Conservation (phyloP, 2,329 filamentous ascomycete species). For the Colletotrichum lupini region DNA sequence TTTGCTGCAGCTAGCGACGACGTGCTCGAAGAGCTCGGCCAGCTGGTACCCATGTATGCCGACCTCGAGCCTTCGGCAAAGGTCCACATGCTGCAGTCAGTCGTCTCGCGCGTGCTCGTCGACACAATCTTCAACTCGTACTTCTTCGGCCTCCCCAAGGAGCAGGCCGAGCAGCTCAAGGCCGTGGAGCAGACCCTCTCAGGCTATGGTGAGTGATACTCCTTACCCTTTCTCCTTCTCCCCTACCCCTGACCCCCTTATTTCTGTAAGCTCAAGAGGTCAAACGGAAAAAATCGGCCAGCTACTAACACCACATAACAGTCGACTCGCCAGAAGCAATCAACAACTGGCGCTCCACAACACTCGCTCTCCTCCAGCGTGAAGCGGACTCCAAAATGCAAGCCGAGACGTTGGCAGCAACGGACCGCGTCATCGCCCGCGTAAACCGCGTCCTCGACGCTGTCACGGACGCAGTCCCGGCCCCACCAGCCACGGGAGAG, state of each 20-base stretch:
- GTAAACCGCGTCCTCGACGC: conserved; percentile 62
- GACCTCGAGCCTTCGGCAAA: conserved; percentile 65
- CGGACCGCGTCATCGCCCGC: conserved; percentile 55
- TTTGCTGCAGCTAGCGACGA: conserved; percentile 53
- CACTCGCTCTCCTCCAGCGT: conserved; percentile 68
- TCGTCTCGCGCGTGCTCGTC: conserved; percentile 69
- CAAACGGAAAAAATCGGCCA: neutral
- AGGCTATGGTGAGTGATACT: conserved; percentile 38
- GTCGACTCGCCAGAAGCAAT: conserved; percentile 62
- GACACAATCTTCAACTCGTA: conserved; percentile 71
- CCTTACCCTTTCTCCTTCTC: neutral
- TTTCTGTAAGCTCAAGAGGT: neutral
- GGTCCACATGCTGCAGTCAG: conserved; percentile 71
- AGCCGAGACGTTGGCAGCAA: conserved; percentile 54
- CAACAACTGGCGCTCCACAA: conserved; percentile 76
- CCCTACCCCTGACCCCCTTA: neutral
- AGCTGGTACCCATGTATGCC: conserved; percentile 68
- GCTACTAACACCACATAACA: conserved; percentile 17
- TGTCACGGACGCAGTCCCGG: conserved; percentile 53
- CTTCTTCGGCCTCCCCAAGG: conserved; percentile 69
- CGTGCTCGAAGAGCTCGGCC: conserved; percentile 54
- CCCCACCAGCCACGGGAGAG: conserved; percentile 44
- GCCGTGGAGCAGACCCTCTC: conserved; percentile 59
- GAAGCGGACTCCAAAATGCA: conserved; percentile 60
- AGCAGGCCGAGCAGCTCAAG: conserved; percentile 63